phyloP scores from a whole-genome alignment of 2,329 filamentous ascomycete species.

The Lomentospora prolificans region DNA sequence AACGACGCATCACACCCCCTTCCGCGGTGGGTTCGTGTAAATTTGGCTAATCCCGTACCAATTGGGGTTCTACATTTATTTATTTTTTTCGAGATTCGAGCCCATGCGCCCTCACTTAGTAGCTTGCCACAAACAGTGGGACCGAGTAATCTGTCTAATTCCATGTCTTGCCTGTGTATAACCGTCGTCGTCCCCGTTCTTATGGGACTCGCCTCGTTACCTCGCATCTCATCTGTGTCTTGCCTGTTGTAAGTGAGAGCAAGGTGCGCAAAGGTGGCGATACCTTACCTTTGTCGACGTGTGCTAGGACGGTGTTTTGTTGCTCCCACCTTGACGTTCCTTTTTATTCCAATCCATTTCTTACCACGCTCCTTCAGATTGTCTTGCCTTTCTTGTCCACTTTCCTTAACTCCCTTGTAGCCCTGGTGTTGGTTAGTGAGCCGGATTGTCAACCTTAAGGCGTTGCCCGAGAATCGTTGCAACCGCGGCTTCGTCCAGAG shows the following conservation, averaged over 20 bases:
- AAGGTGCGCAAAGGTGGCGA: background rate
- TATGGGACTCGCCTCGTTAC: background rate
- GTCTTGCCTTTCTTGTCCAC: background rate
- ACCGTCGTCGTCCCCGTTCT: background rate
- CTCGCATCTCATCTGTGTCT: background rate
- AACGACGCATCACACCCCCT: background rate
- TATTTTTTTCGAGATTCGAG: background rate
- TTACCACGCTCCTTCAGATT: background rate
- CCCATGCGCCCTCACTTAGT: background rate
- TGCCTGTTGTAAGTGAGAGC: background rate
- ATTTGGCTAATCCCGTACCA: background rate
- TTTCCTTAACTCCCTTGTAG: background rate
- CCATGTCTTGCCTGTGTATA: background rate
- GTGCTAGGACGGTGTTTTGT: background rate
- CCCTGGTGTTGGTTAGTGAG: constrained; percentile 1
- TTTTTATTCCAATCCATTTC: background rate
- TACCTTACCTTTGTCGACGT: background rate
- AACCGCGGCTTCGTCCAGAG: too few relatives aligned
- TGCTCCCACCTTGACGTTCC: background rate
- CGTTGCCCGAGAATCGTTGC: background rate
- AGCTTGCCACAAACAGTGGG: background rate
- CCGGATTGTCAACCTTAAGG: background rate
- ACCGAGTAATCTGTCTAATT: background rate
- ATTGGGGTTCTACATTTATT: background rate
- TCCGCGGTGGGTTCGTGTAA: background rate